These are phyloP conservation scores for Mycosphaerelloides madeirae DNA, from an alignment of 2,329 filamentous ascomycete genomes.

Conservation along the genomic window DNA sequence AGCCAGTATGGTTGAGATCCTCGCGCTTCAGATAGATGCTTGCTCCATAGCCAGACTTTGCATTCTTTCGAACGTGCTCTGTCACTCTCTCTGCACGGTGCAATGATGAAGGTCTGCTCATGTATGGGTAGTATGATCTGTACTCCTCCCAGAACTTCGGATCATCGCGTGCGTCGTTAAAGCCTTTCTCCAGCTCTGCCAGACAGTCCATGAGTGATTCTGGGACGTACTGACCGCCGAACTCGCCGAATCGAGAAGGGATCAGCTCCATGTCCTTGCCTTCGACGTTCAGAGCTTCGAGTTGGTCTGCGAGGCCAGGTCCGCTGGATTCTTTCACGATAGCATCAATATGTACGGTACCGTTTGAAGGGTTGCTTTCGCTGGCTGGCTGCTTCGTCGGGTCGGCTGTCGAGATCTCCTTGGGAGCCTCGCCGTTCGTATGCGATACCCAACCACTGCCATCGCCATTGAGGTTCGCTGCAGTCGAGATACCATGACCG, in stretches of 20 bases:
- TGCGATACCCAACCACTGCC: constrained; percentile 33
- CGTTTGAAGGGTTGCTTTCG: constrained; percentile 38
- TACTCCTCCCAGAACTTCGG: constrained; percentile 96
- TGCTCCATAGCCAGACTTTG: constrained; percentile 66
- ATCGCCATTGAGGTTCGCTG: constrained; percentile 30
- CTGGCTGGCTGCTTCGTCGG: constrained; percentile 31
- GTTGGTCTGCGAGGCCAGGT: constrained; percentile 71
- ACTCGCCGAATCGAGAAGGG: constrained; percentile 87
- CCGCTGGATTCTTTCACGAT: constrained; percentile 59
- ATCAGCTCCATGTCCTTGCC: constrained; percentile 52
- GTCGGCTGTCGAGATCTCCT: constrained; percentile 32
- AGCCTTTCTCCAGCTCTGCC: constrained; percentile 82
- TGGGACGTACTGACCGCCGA: constrained; percentile 94
- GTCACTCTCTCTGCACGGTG: constrained; percentile 86
- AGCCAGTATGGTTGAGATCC: constrained; percentile 95
- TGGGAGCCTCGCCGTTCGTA: constrained; percentile 27
- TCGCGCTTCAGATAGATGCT: constrained; percentile 98
- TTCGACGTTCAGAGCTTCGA: constrained; percentile 71
- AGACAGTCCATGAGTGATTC: constrained; percentile 98
- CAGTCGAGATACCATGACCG: constrained; percentile 30
- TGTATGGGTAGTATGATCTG: constrained; percentile 92
- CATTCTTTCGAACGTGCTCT: constrained; percentile 42
- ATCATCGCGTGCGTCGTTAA: constrained; percentile 81
- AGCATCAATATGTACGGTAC: constrained; percentile 60
- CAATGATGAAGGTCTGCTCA: constrained; percentile 87